Evolutionary conservation across 345 rosid species (phyloP), one percentile per base, ranked within the genome.

Genomic region (Abelmoschus esculentus): DNA sequence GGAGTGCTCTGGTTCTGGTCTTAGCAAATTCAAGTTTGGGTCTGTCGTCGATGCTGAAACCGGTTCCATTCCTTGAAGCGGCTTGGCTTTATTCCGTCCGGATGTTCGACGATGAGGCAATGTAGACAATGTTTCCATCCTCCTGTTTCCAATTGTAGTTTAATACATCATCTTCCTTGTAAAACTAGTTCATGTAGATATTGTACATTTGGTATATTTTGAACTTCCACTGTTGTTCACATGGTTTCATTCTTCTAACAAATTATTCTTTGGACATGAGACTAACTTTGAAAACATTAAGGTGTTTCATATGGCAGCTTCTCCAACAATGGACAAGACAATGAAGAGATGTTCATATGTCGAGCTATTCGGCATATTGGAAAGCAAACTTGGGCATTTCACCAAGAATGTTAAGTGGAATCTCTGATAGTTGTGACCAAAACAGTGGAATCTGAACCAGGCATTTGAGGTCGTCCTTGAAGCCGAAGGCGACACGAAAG

Each of bases 1-100:
- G 72, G 93, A 89, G 49, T 80, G 0, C 15, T 9, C 57, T 11
- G 10, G 28, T 26, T 70, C 26, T 22, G 26, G 26, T 22, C 26
- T 70, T 28, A 31, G 53, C 7, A 70, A 44, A 60, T 67, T 34
- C 71, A 67, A 31, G 60, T 60, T 14, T 13, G 14, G 8, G 17
- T 42, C 73, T 59, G 22, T 40, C 18, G n/a, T 57, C 22, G 65
- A 57, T 70, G 65, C 61, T 28, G 42, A 70, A 69, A 38, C 54
- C 8, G 42, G 26, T 56, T 57, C 65, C 14, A 44, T 70, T 70
- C 72, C 72, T 14, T 56, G 2, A 8, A 38, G 22, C 65, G 42
- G 19, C 62, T 4, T 65, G 42, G 19, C 62, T 4, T 44, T 6
- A 34, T 57, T 22, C 29, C 26, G 3, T 4, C 70, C 8, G 15